Conservation (phyloP, 345 rosid species). For the Abelmoschus esculentus region DNA sequence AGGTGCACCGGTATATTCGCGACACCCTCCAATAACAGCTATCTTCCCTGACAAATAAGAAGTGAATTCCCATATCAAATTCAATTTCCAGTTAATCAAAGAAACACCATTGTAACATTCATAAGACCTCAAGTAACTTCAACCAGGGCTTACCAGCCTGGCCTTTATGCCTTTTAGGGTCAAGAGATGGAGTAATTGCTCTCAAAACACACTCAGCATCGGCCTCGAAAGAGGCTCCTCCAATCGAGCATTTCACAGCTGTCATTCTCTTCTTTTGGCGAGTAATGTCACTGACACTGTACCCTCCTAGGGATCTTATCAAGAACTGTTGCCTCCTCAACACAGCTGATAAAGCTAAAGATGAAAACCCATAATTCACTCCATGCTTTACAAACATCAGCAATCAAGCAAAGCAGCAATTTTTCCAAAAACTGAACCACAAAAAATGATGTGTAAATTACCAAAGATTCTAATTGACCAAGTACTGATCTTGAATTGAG, state of each 20-base stretch:
- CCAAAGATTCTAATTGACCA: background rate
- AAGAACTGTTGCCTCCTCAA: constrained; percentile 62
- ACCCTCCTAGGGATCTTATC: constrained; percentile 43
- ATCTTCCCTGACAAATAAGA: constrained; percentile 53
- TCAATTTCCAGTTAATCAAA: background rate
- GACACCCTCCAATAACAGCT: constrained; percentile 94
- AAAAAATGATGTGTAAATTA: background rate
- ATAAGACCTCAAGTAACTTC: background rate
- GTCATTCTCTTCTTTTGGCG: constrained; percentile 24
- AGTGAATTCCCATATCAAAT: background rate
- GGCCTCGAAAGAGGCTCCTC: constrained; percentile 5
- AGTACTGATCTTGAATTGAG: background rate
- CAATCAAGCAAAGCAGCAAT: constrained; percentile 5
- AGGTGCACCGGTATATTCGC: constrained; percentile 98
- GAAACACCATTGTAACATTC: background rate
- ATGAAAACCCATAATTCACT: constrained; percentile 25
- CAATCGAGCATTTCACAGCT: constrained; percentile 26
- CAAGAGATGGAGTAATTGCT: constrained; percentile 56
- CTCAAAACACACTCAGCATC: constrained; percentile 61
- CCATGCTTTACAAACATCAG: constrained; percentile 41
- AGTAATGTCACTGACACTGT: constrained; percentile 12
- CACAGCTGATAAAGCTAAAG: constrained; percentile 37
- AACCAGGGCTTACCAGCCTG: constrained; percentile 66
- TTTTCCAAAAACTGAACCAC: constrained; percentile 1
- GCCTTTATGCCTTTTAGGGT: constrained; percentile 67